Conservation (phyloP, 139 green algal genomes). For the Microglena sp. region DNA sequence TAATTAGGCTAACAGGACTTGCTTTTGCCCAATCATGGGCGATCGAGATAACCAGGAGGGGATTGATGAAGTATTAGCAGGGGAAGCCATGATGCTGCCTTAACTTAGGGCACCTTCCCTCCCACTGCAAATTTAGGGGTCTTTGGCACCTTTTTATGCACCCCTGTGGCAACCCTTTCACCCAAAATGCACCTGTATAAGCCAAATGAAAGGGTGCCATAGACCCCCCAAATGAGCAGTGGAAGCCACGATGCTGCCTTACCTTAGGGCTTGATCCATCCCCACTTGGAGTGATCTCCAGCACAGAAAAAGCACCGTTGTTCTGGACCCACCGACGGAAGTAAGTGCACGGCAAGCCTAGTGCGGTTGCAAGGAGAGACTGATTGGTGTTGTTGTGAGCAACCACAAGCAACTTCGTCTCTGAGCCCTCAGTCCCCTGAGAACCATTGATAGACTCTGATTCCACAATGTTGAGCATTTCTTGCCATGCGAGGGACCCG, state of each 20-base stretch:
- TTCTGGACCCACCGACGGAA: constrained; percentile 66
- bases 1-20: no score
- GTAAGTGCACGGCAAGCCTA: constrained; percentile 59
- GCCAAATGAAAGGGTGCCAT: not conserved
- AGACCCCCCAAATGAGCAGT: not conserved
- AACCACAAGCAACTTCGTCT: constrained; percentile 71
- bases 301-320: constrained; percentile 66
- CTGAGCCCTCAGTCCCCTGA: no score
- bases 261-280: not conserved
- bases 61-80: no score
- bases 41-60: no score
- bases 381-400: constrained; percentile 97
- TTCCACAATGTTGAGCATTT: no score
- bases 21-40: no score
- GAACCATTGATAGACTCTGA: no score
- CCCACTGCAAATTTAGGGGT: no score
- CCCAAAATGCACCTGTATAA: not conserved
- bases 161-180: not conserved
- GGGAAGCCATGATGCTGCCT: no score
- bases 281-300: constrained; percentile 77
- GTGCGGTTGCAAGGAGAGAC: constrained; percentile 64
- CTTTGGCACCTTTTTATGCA: constrained; percentile 7
- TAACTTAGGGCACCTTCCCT: not conserved
- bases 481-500: constrained; percentile 76
- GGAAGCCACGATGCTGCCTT: not conserved